These are phyloP conservation scores for Metroxylon sagu DNA, from an alignment of 176 grass and related monocot species.

Conservation along the genomic window DNA sequence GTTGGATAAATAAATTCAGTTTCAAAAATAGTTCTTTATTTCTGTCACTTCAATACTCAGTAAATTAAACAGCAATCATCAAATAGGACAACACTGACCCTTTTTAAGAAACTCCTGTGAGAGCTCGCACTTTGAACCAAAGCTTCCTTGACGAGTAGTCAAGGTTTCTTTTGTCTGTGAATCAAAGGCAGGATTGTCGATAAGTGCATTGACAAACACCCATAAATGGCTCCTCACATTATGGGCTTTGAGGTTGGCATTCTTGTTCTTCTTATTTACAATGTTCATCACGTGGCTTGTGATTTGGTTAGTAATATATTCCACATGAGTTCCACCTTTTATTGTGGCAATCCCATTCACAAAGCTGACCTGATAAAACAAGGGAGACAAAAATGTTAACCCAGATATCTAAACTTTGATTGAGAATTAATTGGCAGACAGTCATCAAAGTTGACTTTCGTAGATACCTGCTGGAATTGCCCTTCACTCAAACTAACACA, in stretches of 20 bases:
- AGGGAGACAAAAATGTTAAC: neutral
- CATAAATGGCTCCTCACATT: slow-evolving; percentile 69
- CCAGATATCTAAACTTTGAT: too few relatives aligned
- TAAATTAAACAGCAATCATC: too few relatives aligned
- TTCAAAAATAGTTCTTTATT: too few relatives aligned
- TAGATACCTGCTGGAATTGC: slow-evolving; percentile 79
- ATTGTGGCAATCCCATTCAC: slow-evolving; percentile 82
- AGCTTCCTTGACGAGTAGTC: slow-evolving; percentile 75
- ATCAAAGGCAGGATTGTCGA: slow-evolving; percentile 96
- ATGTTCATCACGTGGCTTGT: slow-evolving; percentile 42
- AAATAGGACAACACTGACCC: slow-evolving; percentile 16
- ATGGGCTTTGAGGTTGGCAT: slow-evolving; percentile 74
- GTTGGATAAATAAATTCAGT: too few relatives aligned
- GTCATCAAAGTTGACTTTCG: neutral
- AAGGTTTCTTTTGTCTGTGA: slow-evolving; percentile 96
- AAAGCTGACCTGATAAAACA: slow-evolving; percentile 65
- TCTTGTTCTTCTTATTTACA: slow-evolving; percentile 92
- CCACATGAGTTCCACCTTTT: slow-evolving; percentile 82
- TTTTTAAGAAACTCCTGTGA: slow-evolving; percentile 55
- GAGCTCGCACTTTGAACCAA: slow-evolving; percentile 77
- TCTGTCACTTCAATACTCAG: too few relatives aligned
- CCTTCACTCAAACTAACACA: slow-evolving; percentile 70
- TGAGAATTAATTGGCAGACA: neutral
- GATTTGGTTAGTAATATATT: slow-evolving; percentile 73
- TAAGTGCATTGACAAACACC: slow-evolving; percentile 87